A percentile compares a stretch with the other conserved stretches of the same genome.
phyloP scores from a whole-genome alignment of 78 protist species.

The Creolimax fragrantissima region DNA sequence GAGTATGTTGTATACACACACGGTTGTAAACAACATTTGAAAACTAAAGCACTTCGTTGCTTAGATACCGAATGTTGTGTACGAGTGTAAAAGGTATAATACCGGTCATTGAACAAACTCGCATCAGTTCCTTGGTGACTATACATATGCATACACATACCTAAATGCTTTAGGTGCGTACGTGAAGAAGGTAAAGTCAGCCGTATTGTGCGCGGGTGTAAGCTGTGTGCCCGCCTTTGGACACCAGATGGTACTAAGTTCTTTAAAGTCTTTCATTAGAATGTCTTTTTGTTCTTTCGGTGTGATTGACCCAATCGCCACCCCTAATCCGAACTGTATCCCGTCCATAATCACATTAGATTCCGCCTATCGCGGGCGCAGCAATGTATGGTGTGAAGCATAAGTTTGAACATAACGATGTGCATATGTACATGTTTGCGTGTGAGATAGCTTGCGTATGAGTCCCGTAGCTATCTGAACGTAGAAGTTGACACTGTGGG shows the following conservation, averaged over 20 bases:
- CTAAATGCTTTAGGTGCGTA: constrained; percentile 58
- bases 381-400: no score
- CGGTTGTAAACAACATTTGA: no score
- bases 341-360: not conserved
- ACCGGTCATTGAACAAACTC: no score
- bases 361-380: constrained; percentile 3
- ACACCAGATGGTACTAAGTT: not conserved
- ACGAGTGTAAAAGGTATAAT: no score
- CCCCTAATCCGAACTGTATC: not conserved
- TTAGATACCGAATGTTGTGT: no score
- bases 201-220: constrained; percentile 5
- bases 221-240: not conserved
- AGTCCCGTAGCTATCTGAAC: no score
- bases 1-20: no score
- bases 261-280: constrained; percentile 18
- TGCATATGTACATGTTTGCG: no score
- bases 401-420: not conserved
- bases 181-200: constrained; percentile 37
- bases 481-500: no score
- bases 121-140: no score
- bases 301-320: not conserved
- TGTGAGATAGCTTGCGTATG: not conserved
- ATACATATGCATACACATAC: not conserved
- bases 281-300: not conserved
- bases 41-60: no score